A percentile compares a stretch with the other conserved stretches of the same genome.
Conservation (phyloP, 208 protist genomes). For the Trypanosoma conorhini region DNA sequence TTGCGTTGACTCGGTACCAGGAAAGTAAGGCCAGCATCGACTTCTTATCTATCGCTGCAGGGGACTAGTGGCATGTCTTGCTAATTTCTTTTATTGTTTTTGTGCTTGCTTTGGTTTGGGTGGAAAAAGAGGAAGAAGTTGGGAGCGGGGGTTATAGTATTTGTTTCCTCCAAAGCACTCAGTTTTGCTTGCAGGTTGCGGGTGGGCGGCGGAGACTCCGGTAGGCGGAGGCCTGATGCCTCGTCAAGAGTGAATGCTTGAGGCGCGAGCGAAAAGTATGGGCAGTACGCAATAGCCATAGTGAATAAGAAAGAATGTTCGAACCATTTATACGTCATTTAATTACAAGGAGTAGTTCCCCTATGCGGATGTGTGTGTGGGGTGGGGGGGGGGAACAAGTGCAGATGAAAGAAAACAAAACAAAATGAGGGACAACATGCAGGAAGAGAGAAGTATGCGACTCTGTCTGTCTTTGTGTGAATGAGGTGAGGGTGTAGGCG, state of each 20-base stretch:
- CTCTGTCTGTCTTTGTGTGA: background rate
- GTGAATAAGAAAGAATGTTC: background rate
- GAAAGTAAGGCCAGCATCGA: constrained; percentile 26
- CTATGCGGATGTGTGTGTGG: background rate
- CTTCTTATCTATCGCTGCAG: constrained; percentile 13
- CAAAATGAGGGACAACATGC: background rate
- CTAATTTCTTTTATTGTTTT: constrained; percentile 6
- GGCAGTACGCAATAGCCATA: background rate
- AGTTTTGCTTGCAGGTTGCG: background rate
- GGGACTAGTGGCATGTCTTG: constrained; percentile 13
- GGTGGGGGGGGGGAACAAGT: background rate
- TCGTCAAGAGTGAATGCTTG: background rate
- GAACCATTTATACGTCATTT: background rate
- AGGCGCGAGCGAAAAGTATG: background rate
- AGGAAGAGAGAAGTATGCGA: background rate
- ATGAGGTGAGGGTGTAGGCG: background rate
- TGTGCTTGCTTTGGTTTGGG: background rate
- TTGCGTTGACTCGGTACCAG: constrained; percentile 76
- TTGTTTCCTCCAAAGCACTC: no score
- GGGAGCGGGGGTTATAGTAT: no score
- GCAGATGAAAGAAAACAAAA: background rate
- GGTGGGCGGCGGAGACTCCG: background rate
- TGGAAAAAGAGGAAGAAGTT: background rate
- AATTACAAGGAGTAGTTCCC: background rate
- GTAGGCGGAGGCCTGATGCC: background rate